Percentiles rank a stretch among this genome's conserved stretches.
These are phyloP conservation scores for Dactylellina sp. DNA, from an alignment of 2,329 filamentous ascomycete genomes.

Conservation along the genomic window DNA sequence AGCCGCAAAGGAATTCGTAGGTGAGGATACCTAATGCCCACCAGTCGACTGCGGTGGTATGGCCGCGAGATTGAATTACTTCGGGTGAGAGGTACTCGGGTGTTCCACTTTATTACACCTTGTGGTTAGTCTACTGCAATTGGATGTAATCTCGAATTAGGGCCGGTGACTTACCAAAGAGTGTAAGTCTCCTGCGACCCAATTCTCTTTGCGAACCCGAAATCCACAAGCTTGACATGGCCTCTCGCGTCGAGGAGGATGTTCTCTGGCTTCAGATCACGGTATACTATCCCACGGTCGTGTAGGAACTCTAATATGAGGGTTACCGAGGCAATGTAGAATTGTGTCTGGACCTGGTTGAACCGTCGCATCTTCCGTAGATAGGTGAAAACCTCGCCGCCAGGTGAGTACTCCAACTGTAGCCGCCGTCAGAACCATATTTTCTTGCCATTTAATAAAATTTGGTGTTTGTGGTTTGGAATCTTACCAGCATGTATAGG, in stretches of 20 bases:
- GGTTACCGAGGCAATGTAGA: conserved; percentile 86
- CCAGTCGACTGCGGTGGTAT: conserved; percentile 83
- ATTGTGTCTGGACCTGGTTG: conserved; percentile 80
- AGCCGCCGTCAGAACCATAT: background rate
- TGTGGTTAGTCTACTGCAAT: background rate
- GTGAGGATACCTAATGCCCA: conserved; percentile 87
- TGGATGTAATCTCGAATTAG: no score
- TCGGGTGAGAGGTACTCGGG: conserved; percentile 87
- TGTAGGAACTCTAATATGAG: conserved; percentile 84
- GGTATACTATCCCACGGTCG: conserved; percentile 80
- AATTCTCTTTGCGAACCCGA: conserved; percentile 85
- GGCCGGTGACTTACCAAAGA: conserved; percentile 67
- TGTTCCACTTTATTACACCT: conserved; percentile 68
- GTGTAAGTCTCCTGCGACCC: conserved; percentile 81
- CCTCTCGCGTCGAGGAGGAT: conserved; percentile 80
- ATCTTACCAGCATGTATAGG: conserved; percentile 77
- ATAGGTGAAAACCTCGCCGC: conserved; percentile 87
- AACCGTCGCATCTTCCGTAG: conserved; percentile 81
- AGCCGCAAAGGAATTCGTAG: conserved; percentile 85
- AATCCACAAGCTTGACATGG: conserved; percentile 80
- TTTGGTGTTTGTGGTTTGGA: conserved; percentile 5
- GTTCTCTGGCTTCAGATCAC: conserved; percentile 86
- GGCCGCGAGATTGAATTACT: conserved; percentile 84
- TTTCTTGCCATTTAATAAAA: background rate
- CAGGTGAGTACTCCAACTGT: conserved; percentile 61